Percentiles rank a stretch among this genome's conserved stretches.
Conservation (phyloP, 1,139 yeast genomes). For the Candida neerlandica region DNA sequence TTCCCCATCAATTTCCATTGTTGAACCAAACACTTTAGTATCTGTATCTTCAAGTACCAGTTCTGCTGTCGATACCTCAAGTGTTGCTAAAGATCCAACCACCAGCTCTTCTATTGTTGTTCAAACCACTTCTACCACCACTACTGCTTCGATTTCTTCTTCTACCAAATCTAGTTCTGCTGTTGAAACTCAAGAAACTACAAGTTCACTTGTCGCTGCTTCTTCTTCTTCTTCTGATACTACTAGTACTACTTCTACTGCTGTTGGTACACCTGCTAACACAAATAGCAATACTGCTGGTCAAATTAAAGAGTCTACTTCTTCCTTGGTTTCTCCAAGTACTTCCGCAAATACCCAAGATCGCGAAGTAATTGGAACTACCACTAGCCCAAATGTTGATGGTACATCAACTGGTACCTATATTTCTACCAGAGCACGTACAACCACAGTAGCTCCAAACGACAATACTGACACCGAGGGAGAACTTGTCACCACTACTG, state of each 20-base stretch:
- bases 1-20: too few relatives aligned
- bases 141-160: slow-evolving; percentile 8
- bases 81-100: neutral
- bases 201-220: slow-evolving; percentile 7
- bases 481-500: neutral
- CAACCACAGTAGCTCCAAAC: neutral
- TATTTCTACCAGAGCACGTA: neutral
- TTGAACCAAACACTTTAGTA: neutral
- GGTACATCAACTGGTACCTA: slow-evolving; percentile 2
- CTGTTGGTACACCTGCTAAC: slow-evolving; percentile 9
- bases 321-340: neutral
- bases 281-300: neutral
- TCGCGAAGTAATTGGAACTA: too few relatives aligned
- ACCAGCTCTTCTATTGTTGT: slow-evolving; percentile 13
- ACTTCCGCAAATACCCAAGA: too few relatives aligned
- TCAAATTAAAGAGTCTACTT: slow-evolving; percentile 6
- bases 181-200: too few relatives aligned
- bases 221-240: slow-evolving; percentile 12
- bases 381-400: neutral
- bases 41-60: slow-evolving; percentile 5
- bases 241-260: neutral
- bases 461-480: too few relatives aligned
- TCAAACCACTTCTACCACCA: slow-evolving; percentile 9
- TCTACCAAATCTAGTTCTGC: too few relatives aligned
- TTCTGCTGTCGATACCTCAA: slow-evolving; percentile 7